A percentile compares a stretch with the other conserved stretches of the same genome.
Conservation (phyloP, 2,329 filamentous ascomycete genomes). For the Polychaeton citri region DNA sequence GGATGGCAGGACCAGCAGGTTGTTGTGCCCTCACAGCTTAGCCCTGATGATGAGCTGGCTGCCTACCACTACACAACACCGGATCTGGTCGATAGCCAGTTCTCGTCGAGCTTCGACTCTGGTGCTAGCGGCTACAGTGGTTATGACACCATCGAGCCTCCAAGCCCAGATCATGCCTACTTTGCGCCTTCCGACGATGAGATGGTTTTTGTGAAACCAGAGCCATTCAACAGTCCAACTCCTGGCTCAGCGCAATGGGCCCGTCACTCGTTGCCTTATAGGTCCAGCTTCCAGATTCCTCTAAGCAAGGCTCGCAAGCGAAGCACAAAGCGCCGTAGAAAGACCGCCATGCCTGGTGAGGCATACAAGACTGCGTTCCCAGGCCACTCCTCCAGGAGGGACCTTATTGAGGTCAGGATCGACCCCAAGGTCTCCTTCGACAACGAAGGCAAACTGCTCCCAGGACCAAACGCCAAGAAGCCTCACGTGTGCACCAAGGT, state of each 20-base stretch:
- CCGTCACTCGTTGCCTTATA: background rate
- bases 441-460: background rate
- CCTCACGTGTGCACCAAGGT: slow-evolving; percentile 8
- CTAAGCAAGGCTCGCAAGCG: background rate
- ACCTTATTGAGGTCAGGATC: background rate
- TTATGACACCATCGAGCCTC: slow-evolving; percentile 6
- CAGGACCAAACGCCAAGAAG: slow-evolving; percentile 5
- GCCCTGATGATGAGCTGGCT: slow-evolving; percentile 9
- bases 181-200: slow-evolving; percentile 11
- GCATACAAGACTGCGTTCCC: background rate
- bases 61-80: slow-evolving; percentile 6
- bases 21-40: slow-evolving; percentile 14
- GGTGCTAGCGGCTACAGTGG: slow-evolving; percentile 2
- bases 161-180: slow-evolving; percentile 8
- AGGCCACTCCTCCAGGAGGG: background rate
- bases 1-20: slow-evolving; percentile 1
- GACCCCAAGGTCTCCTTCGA: background rate
- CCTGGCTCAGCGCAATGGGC: background rate
- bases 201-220: slow-evolving; percentile 9
- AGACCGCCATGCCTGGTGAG: slow-evolving; percentile 1
- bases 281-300: background rate
- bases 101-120: slow-evolving; percentile 2
- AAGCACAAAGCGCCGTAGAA: slow-evolving; percentile 6
- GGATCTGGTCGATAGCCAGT: slow-evolving; percentile 1
- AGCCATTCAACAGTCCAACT: slow-evolving; percentile 3